Evolutionary conservation across 192 early-diverging fungal species (phyloP), one percentile per base, ranked within the genome.

Genomic region (Linnemannia zychae): DNA sequence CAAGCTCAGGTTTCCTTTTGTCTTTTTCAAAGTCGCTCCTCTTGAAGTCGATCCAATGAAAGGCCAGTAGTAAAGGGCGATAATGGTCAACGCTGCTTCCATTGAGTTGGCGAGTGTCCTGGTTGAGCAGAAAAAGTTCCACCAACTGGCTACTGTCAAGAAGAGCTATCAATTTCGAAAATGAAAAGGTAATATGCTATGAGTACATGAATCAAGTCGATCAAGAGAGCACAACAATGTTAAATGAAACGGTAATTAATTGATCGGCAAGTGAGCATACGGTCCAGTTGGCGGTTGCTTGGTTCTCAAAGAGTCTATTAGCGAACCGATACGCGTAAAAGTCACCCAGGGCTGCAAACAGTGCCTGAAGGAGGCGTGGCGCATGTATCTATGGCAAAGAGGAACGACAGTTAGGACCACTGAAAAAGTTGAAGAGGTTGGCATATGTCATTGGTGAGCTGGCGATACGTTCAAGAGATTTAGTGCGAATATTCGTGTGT

Each of bases 61-160:
- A 13, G 98, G 98, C 97, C 97, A 99, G 86, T 93, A 94, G 71
- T 91, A 95, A 34, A 99, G 90, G 0, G 95, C 97, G 0, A 93
- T 74, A 17, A 93, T 93, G 0, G 96, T 94, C 16, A 97, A 74
- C 0, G 91, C 84, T 0, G 95, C 94, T 77, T 99, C 98, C 67
- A 95, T 87, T 3, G 92, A 89, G 88, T 95, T 91, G 15, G 92
- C 91, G 20, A 92, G 67, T 47, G 89, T 91, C 31, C 92, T 82
- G 16, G 83, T 88, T 13, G 90, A 87, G 74, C 88, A 90, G 65
- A 89, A 88, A 74, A 91, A 90, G 67, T 92, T 92, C 77, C 90
- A 93, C 90, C 91, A 92, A 37, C 92, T 93, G 22, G 75, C 71
- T 13, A 94, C 67, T 7, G 92, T 90, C 37, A 85, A 79, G 74